Percentiles rank a stretch among this genome's conserved stretches.
Evolutionary conservation across 2,329 filamentous ascomycete species (phyloP).

Genomic region (Delphinella strobiligena): DNA sequence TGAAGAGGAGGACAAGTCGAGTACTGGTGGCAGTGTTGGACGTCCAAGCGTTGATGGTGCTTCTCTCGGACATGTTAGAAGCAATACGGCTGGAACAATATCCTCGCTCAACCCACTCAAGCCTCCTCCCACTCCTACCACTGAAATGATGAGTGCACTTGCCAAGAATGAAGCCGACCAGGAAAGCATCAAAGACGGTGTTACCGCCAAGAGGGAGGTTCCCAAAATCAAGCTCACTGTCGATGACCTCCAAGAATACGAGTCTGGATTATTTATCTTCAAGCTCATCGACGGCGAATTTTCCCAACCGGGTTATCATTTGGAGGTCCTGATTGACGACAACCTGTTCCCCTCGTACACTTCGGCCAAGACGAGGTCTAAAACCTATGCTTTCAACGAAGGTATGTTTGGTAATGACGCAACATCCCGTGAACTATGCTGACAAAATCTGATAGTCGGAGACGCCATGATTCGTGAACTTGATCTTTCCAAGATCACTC

Average conservation of each 20-base stretch:
- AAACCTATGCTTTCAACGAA: constrained; percentile 67
- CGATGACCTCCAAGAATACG: constrained; percentile 73
- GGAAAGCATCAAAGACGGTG: constrained; percentile 29
- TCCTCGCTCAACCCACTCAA: constrained; percentile 24
- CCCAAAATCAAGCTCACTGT: constrained; percentile 68
- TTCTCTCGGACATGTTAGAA: constrained; percentile 11
- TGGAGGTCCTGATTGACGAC: constrained; percentile 90
- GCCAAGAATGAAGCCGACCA: constrained; percentile 35
- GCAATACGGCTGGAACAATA: constrained; percentile 27
- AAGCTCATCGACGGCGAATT: constrained; percentile 85
- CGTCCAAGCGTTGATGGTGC: constrained; percentile 10
- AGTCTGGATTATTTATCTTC: constrained; percentile 89
- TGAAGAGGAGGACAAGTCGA: constrained; percentile 41
- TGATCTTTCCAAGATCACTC: constrained; percentile 87
- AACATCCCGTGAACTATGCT: too few relatives aligned
- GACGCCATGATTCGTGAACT: constrained; percentile 94
- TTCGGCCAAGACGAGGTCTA: constrained; percentile 62
- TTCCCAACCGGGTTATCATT: constrained; percentile 58
- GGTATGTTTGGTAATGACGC: too few relatives aligned
- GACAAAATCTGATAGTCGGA: constrained; percentile 52
- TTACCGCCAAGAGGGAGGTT: constrained; percentile 40
- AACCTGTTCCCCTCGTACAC: constrained; percentile 83
- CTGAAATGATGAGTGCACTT: constrained; percentile 33
- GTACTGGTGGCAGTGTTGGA: constrained; percentile 2
- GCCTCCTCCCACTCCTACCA: constrained; percentile 11